These are phyloP conservation scores for Wickerhamiella nectarea DNA, from an alignment of 805 yeast genomes.

Conservation along the genomic window DNA sequence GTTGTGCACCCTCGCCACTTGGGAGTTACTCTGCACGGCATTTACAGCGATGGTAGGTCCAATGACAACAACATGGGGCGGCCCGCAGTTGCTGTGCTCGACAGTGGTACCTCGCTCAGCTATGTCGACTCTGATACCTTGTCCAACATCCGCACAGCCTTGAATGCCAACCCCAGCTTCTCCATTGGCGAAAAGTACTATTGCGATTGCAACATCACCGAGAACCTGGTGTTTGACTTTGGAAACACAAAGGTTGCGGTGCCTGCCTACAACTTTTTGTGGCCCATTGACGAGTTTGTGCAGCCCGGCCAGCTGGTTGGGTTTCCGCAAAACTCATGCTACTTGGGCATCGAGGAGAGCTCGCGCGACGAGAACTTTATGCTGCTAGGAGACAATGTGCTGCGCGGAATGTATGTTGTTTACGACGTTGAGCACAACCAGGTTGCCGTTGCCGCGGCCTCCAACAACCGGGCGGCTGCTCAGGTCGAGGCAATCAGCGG, in stretches of 20 bases:
- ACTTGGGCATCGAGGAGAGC: slow-evolving; percentile 23
- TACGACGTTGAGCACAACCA: slow-evolving; percentile 44
- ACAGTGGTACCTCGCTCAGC: slow-evolving; percentile 43
- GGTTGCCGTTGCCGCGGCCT: slow-evolving; percentile 37
- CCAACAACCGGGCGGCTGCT: slow-evolving; percentile 17
- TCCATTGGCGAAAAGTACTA: slow-evolving; percentile 26
- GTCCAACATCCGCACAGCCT: slow-evolving; percentile 24
- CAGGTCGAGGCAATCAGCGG: slow-evolving; percentile 21
- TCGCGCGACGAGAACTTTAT: slow-evolving; percentile 25
- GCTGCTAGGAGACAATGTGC: slow-evolving; percentile 47
- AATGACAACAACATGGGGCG: slow-evolving; percentile 17
- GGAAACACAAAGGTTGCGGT: slow-evolving; percentile 22
- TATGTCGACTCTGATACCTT: slow-evolving; percentile 33
- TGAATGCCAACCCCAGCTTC: slow-evolving; percentile 29
- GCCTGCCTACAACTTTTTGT: slow-evolving; percentile 25
- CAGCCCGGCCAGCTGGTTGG: slow-evolving; percentile 21
- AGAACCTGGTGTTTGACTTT: slow-evolving; percentile 22
- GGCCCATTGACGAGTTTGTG: slow-evolving; percentile 27
- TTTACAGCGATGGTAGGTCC: slow-evolving; percentile 21
- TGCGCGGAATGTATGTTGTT: slow-evolving; percentile 48
- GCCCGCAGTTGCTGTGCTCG: slow-evolving; percentile 31
- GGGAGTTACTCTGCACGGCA: slow-evolving; percentile 23
- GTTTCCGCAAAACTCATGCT: slow-evolving; percentile 28
- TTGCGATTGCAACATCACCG: slow-evolving; percentile 28
- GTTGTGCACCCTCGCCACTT: slow-evolving; percentile 26